phyloP scores from a whole-genome alignment of 768 basidiomycete genomes.

The Neoboletus brunneissimus region DNA sequence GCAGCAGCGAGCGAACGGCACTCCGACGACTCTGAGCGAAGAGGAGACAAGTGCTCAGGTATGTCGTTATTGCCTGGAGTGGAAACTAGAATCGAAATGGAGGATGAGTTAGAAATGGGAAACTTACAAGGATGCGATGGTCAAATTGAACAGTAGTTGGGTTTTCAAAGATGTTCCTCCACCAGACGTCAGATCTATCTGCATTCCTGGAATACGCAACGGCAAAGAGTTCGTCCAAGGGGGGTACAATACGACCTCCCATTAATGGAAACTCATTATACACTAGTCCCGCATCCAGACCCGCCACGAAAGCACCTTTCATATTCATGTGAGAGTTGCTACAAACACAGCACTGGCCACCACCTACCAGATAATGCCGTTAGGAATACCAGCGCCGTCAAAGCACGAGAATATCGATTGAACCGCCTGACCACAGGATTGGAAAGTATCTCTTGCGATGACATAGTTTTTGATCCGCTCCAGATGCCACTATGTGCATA shows the following conservation, averaged over 20 bases:
- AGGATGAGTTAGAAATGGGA: neutral
- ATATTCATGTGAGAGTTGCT: neutral
- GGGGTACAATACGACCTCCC: slow-evolving; percentile 85
- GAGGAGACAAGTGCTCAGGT: slow-evolving; percentile 61
- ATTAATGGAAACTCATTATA: slow-evolving; percentile 99
- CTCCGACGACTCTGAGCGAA: slow-evolving; percentile 57
- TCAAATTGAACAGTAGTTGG: slow-evolving; percentile 98
- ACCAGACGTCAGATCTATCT: slow-evolving; percentile 81
- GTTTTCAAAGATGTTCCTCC: slow-evolving; percentile 96
- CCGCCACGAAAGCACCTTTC: slow-evolving; percentile 95
- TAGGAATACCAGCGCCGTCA: slow-evolving; percentile 80
- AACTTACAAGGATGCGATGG: slow-evolving; percentile 83
- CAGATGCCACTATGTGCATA: slow-evolving; percentile 57
- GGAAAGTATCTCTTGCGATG: slow-evolving; percentile 48
- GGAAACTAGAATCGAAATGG: neutral
- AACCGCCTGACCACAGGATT: slow-evolving; percentile 59
- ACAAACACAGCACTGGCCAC: neutral
- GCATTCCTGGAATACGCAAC: slow-evolving; percentile 64
- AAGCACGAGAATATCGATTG: slow-evolving; percentile 51
- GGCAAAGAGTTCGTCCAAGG: slow-evolving; percentile 77
- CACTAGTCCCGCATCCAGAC: slow-evolving; percentile 92
- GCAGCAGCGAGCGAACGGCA: slow-evolving; percentile 46
- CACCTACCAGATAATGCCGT: slow-evolving; percentile 87
- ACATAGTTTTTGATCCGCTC: slow-evolving; percentile 48
- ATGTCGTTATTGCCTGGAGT: slow-evolving; percentile 79